Base-by-base conservation (phyloP, 2,329 filamentous ascomycete genomes). In the Trichophyton rubrum region DNA sequence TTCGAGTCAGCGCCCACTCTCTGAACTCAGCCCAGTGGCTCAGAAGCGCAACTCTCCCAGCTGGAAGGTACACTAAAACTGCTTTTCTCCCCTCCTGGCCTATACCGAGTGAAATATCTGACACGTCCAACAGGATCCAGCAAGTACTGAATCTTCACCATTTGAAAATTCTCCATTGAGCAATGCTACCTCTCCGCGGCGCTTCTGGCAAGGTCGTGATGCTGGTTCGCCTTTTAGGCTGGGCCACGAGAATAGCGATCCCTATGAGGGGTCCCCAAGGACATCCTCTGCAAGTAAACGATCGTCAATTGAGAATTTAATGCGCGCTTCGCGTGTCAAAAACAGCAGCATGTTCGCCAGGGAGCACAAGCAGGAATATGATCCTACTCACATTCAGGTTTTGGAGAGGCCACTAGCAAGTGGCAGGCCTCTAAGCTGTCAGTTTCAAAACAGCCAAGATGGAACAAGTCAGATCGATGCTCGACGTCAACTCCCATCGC, bases 321-420 rank as follows among this genome's bases (percentile, higher is more conserved):
- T 96, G 77, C 89, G 87, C 72, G 91, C 90, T 35, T 96, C 92
- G 60, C 88, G 93, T 63, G 93, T 99, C 69, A 96, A 92, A 81
- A 97, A 96, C 78, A 96, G 92, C 81, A 95, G 87, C 77, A 96
- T 97, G 80, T 89, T 96, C 72, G 90, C 90, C 47, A 87, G 91
- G 60, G 91, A 96, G 75, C 87, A 90, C 71, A 91, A 91, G 76
- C 85, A 90, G 72, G 88, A 95, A 77, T 96, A 96, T 78, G 90
- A 96, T 73, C 90, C 91, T 30, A 82, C 86, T 60, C 83, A 84
- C 66, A 76, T 90, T 60, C 87, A 88, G 53, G 80, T 88, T 62
- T 82, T 95, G 63, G 89, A 97, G 75, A 84, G 90, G 64, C 90
- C 91, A 41, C 80, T 95, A 66, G 84, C 88, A 70, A 86, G 74